Base-by-base conservation (phyloP, 768 basidiomycete genomes). In the Lepiota venenata region DNA sequence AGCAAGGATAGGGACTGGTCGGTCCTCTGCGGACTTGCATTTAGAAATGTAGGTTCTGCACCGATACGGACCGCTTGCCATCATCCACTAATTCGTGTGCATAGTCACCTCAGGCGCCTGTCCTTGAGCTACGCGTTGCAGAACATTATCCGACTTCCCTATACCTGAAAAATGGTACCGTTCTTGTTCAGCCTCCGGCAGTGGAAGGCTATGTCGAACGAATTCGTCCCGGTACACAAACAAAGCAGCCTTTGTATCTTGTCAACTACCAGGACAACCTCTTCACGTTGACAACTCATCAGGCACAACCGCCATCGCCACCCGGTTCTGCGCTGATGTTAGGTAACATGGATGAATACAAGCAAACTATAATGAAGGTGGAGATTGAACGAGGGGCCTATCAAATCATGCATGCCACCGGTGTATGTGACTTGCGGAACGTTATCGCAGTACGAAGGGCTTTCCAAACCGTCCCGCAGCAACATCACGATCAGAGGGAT, bases 181-280 rank as follows among this genome's bases (percentile, higher is more conserved):
- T 71, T 36, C 63, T 94, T 15, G 69, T 79, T 32, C 91, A 95
- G 61, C 95, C 95, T 1, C 84, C 86, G 0, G 80, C 83, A 0
- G 74, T 96, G 44, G 95, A 98, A 69, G 95, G 95, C 2, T 97
- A 90, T 69, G 72, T 95, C 40, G 81, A 89, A 56, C 84, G 85
- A 44, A 77, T 91, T 61, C 78, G 74, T 58, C 77, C 82, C 2
- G 83, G 80, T 59, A 73, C 80, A 16, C 80, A 83, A 56, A 64
- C 67, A 25, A 82, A 76, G 50, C 81, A 87, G 52, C 74, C 75
- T 3, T 61, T 87, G 12, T 95, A 93, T 68, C 74, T 94, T 37
- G 71, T 79, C 22, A 82, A 82, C 5, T 89, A 93, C 62, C 78
- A 85, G 50, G 88, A 90, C 4, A 80, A 82, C 61, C 69, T 95